Conservation (phyloP, 2,329 filamentous ascomycete genomes). For the Phialophora verrucosa region DNA sequence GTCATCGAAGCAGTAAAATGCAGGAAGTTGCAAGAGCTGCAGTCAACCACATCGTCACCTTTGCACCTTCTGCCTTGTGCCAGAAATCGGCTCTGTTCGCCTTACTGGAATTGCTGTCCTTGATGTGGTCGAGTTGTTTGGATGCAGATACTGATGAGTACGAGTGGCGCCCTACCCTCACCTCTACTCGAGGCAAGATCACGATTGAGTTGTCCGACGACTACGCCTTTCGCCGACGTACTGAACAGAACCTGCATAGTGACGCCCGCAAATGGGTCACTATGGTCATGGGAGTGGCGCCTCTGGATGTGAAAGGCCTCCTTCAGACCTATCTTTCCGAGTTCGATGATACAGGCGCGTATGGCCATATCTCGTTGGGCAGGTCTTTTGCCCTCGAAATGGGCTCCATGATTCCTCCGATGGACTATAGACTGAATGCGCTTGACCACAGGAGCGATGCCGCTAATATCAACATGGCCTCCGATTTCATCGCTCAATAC, state of each 20-base stretch:
- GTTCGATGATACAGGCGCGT: conserved; percentile 87
- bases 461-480: conserved; percentile 83
- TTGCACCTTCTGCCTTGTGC: conserved; percentile 87
- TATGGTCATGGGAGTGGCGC: conserved; percentile 79
- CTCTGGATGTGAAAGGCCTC: conserved; percentile 91
- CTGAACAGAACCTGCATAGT: conserved; percentile 76
- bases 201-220: conserved; percentile 92
- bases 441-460: conserved; percentile 73
- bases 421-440: conserved; percentile 82
- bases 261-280: conserved; percentile 82
- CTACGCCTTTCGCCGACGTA: conserved; percentile 78
- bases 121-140: conserved; percentile 95
- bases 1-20: conserved; percentile 89
- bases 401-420: conserved; percentile 81
- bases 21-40: conserved; percentile 84
- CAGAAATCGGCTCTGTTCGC: conserved; percentile 90
- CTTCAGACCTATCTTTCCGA: conserved; percentile 94
- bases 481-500: conserved; percentile 96
- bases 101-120: conserved; percentile 83
- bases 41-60: conserved; percentile 81
- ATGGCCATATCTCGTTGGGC: conserved; percentile 89
- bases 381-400: conserved; percentile 94
- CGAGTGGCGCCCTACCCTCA: conserved; percentile 80
- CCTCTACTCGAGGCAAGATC: conserved; percentile 76
- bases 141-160: conserved; percentile 96